Percentiles rank a stretch among this genome's conserved stretches.
Evolutionary conservation across 192 early-diverging fungal genomes (phyloP).

Genomic region (Phlyctochytrium arcticum): DNA sequence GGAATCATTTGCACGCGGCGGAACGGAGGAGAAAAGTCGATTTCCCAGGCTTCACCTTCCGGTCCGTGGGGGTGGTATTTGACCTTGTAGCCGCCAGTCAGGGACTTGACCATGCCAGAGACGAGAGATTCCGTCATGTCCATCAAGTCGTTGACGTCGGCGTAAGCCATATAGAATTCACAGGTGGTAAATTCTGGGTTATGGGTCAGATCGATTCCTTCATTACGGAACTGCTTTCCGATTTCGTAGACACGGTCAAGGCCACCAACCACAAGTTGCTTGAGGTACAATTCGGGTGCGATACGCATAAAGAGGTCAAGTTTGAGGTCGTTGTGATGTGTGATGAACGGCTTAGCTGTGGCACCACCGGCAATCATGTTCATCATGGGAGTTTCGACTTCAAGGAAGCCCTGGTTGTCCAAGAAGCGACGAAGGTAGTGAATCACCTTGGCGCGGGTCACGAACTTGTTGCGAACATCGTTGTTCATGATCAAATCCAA

Average conservation of each 20-base stretch:
- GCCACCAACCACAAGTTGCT: constrained; percentile 97
- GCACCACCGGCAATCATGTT: constrained; percentile 93
- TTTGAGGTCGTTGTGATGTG: constrained; percentile 99
- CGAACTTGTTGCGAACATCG: constrained; percentile 91
- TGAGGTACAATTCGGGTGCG: constrained; percentile 96
- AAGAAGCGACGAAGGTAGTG: constrained; percentile 94
- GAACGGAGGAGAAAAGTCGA: constrained; percentile 98
- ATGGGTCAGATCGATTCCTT: constrained; percentile 97
- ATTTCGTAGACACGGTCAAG: constrained; percentile 99
- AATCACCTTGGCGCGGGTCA: constrained; percentile 87
- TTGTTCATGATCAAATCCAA: constrained; percentile 99
- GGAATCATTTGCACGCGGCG: constrained; percentile 88
- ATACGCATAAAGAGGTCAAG: constrained; percentile 98
- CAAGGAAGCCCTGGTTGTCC: constrained; percentile 92
- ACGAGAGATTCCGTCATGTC: constrained; percentile 87
- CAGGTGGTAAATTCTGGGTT: constrained; percentile 99
- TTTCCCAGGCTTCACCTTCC: constrained; percentile 68
- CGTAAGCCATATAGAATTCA: constrained; percentile 99
- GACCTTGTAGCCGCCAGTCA: constrained; percentile 88
- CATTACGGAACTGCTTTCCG: constrained; percentile 99
- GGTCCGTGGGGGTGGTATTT: constrained; percentile 92
- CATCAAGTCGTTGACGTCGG: constrained; percentile 95
- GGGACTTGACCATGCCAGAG: constrained; percentile 88
- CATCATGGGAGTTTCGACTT: constrained; percentile 99
- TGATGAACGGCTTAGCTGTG: constrained; percentile 98